These are phyloP conservation scores for Pestalotiopsis sp. DNA, from an alignment of 2,329 filamentous ascomycete genomes.

Conservation along the genomic window DNA sequence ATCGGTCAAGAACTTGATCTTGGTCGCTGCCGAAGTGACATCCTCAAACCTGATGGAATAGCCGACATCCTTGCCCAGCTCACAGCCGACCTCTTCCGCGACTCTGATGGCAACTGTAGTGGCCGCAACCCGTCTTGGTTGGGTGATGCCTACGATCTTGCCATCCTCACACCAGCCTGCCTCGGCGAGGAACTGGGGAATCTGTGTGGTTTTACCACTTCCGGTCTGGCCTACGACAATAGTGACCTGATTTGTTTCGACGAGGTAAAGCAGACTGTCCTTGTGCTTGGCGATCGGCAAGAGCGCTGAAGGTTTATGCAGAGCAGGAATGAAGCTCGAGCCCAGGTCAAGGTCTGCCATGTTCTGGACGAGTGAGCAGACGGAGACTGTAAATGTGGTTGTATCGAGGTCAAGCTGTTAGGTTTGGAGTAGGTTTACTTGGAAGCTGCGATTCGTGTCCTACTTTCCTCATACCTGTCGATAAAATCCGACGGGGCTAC, in stretches of 20 bases:
- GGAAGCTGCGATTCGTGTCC: not conserved
- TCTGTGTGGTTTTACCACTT: conserved; percentile 93
- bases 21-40: conserved; percentile 80
- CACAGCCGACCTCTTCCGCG: conserved; percentile 84
- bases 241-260: conserved; percentile 82
- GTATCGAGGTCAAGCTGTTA: not conserved
- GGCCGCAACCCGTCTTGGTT: conserved; percentile 89
- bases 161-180: conserved; percentile 87
- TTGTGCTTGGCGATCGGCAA: conserved; percentile 86
- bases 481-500: no score
- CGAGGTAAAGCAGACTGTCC: conserved; percentile 77
- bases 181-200: conserved; percentile 86
- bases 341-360: conserved; percentile 62
- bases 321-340: conserved; percentile 70
- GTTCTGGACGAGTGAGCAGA: not conserved
- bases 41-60: conserved; percentile 95
- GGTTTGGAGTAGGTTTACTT: not conserved
- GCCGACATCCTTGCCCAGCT: conserved; percentile 86
- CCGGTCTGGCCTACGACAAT: conserved; percentile 94
- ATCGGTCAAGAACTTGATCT: conserved; percentile 95
- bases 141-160: conserved; percentile 84
- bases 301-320: conserved; percentile 82
- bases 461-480: not conserved
- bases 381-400: not conserved
- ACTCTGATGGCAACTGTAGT: conserved; percentile 88